Base-by-base conservation (phyloP, 140 eudicot genomes). In the Oenanthe javanica region DNA sequence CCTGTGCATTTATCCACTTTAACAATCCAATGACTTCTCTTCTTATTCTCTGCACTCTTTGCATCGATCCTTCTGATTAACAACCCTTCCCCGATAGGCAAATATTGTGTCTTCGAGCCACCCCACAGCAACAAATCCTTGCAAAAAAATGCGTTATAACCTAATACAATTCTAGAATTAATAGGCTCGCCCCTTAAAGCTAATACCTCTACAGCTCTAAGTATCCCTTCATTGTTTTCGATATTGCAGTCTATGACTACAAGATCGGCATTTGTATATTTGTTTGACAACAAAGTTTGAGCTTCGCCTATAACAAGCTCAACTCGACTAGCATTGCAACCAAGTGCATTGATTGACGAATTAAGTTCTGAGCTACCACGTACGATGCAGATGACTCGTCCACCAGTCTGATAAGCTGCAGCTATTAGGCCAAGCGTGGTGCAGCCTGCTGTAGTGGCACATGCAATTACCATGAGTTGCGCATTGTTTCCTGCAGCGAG, bases 11-110 rank as follows among this genome's bases (percentile, higher is more conserved):
- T 81, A 83, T 94, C 97, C 18, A 94, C 96, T 79, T 83, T 86
- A 31, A 89, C 92, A 75, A 92, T 83, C 98, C 98, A 94, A 47
- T 83, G 83, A 27, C 92, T 79, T 80, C 77, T 84, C 70, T 86
- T 81, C 45, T 83, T 80, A 55, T 46, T 85, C 78, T 61, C 78
- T 38, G 57, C 87, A 27, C 54, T 45, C 8, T 79, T 83, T 81
- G 82, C 91, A 5, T 87, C 84, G 0, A 86, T 78, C 84, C 94
- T 82, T 72, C 89, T 92, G 70, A 94, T 72, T 72, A 94, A 19
- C 83, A 94, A 48, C 73, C 97, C 97, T 66, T 92, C 97, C 81
- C 97, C 98, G 9, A 94, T 94, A 0, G 98, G 98, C 90, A 94
- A 85, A 83, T 92, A 71, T 69, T 94, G 96, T 21, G 91, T 92